Conservation (phyloP, 306 rosid species). For the Vigna nakashimae region DNA sequence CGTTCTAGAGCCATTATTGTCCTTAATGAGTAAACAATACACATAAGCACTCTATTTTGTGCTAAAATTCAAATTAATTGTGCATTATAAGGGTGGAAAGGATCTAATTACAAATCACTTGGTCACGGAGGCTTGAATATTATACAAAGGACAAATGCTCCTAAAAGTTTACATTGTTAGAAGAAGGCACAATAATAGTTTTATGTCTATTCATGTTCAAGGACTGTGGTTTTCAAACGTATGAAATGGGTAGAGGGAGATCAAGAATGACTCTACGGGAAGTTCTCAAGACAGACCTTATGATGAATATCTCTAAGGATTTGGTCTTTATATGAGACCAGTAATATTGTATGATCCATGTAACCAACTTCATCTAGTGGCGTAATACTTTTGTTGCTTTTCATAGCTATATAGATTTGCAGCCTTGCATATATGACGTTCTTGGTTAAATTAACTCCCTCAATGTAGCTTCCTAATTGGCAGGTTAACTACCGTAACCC, state of each 20-base stretch:
- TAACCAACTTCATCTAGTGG: not conserved
- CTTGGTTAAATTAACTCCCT: constrained; percentile 29
- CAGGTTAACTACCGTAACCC: too few relatives aligned
- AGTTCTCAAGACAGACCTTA: not conserved
- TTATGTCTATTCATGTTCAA: not conserved
- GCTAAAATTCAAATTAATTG: constrained; percentile 21
- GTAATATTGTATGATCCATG: not conserved
- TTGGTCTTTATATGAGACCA: not conserved
- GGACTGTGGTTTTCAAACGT: constrained; percentile 1
- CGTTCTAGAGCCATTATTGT: constrained; percentile 4
- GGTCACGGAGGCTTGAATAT: not conserved
- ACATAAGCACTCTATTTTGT: not conserved
- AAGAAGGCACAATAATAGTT: constrained; percentile 22
- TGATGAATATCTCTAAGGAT: not conserved
- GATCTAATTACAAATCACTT: not conserved
- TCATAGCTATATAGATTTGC: constrained; percentile 3
- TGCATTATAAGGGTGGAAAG: not conserved
- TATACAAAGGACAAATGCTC: not conserved
- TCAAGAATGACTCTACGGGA: not conserved
- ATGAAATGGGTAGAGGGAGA: not conserved
- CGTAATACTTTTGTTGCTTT: constrained; percentile 16
- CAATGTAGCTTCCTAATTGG: not conserved
- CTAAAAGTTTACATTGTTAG: constrained; percentile 1
- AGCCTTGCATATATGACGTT: constrained; percentile 6
- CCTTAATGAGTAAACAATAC: not conserved